These are phyloP conservation scores for Hawksworthiomyces lignivorus DNA, from an alignment of 2,329 filamentous ascomycete species.

Conservation along the genomic window DNA sequence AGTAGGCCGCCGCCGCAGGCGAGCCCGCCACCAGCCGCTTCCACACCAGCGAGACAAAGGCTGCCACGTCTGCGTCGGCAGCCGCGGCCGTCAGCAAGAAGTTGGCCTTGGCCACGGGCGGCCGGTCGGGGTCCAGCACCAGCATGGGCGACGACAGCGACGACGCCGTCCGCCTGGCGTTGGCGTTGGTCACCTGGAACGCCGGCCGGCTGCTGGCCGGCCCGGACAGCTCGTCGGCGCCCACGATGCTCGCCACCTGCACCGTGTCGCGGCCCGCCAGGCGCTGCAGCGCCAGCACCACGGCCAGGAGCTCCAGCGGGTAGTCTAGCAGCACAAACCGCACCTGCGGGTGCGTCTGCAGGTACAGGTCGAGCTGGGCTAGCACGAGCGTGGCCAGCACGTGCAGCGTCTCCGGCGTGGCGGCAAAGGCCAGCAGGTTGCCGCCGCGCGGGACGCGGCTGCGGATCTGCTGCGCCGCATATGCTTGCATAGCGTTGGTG, in stretches of 20 bases:
- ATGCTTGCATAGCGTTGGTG: constrained; percentile 52
- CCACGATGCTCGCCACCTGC: constrained; percentile 50
- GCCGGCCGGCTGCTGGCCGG: background rate
- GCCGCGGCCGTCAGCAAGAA: constrained; percentile 50
- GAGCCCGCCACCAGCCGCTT: constrained; percentile 39
- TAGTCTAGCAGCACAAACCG: constrained; percentile 54
- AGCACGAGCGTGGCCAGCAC: constrained; percentile 52
- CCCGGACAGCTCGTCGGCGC: background rate
- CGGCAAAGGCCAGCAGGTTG: constrained; percentile 34
- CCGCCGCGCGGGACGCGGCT: background rate
- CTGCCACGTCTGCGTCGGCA: constrained; percentile 43
- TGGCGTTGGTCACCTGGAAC: background rate
- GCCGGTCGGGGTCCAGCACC: constrained; percentile 16
- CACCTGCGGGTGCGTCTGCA: constrained; percentile 43
- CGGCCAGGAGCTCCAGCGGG: constrained; percentile 46
- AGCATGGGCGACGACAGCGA: background rate
- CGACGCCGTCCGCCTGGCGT: background rate
- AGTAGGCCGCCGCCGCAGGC: constrained; percentile 18
- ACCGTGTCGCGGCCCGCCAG: constrained; percentile 49
- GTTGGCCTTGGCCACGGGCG: constrained; percentile 43
- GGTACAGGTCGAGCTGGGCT: constrained; percentile 53
- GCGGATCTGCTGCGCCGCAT: constrained; percentile 35
- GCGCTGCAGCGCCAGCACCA: constrained; percentile 49
- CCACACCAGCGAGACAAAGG: constrained; percentile 46
- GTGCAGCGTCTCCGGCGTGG: constrained; percentile 43